These are phyloP conservation scores for Platanus orientalis DNA, from an alignment of 164 flowering plant species.

Conservation along the genomic window DNA sequence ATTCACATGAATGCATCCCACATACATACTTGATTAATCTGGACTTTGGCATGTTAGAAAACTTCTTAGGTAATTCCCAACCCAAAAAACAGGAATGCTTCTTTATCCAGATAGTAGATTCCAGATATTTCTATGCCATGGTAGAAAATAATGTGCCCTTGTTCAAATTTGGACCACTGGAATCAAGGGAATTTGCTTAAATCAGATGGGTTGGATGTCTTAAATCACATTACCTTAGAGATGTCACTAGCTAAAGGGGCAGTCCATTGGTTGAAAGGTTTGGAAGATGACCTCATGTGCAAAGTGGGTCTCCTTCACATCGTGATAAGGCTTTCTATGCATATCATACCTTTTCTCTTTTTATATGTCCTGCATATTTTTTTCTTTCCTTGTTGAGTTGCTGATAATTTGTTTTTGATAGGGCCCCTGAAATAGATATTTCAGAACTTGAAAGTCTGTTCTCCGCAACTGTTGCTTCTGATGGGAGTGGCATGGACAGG, in stretches of 20 bases:
- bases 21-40: background rate
- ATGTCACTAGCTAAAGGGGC: no score
- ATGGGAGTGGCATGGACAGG: constrained; percentile 44
- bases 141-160: background rate
- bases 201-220: background rate
- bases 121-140: background rate
- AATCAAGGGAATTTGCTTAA: background rate
- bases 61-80: background rate
- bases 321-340: background rate
- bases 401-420: constrained; percentile 14
- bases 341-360: background rate
- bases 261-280: no score
- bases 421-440: constrained; percentile 96
- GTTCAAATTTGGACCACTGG: background rate
- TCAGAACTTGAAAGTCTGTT: constrained; percentile 90
- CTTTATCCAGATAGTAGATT: background rate
- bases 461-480: constrained; percentile 63
- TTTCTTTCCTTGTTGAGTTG: background rate
- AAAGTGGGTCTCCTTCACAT: background rate
- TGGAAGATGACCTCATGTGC: background rate
- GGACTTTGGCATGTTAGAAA: background rate
- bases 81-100: background rate
- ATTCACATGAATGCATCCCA: background rate
- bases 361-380: background rate
- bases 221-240: no score